These are phyloP conservation scores for Talaromyces sp. DNA, from an alignment of 2,329 filamentous ascomycete species.

Conservation along the genomic window DNA sequence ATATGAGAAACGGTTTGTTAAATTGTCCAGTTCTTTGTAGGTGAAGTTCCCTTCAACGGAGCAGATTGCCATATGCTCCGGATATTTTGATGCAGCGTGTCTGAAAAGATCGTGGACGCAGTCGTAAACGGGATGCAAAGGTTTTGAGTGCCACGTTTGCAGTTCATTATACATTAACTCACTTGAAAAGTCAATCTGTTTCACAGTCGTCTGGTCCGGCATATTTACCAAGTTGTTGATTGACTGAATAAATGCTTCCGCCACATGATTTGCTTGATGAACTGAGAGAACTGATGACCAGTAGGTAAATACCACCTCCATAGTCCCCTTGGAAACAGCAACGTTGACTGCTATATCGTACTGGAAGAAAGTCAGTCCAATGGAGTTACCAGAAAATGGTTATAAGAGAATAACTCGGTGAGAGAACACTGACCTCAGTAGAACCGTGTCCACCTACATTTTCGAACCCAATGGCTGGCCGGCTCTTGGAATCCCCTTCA, in stretches of 20 bases:
- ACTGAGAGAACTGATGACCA: not conserved
- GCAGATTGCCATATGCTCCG: constrained; percentile 15
- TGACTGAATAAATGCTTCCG: constrained; percentile 1
- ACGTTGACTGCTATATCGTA: constrained; percentile 1
- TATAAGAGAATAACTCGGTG: not conserved
- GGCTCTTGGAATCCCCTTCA: not conserved
- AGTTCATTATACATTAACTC: not conserved
- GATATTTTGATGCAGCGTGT: not conserved
- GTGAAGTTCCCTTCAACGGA: constrained; percentile 28
- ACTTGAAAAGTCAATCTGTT: constrained; percentile 1
- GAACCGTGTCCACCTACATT: not conserved
- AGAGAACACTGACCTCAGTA: not conserved
- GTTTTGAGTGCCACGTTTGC: not conserved
- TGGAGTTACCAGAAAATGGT: too few species aligned
- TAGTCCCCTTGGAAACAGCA: not conserved
- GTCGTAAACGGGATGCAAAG: not conserved
- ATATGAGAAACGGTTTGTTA: constrained; percentile 26
- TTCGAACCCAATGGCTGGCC: not conserved
- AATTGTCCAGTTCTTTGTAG: constrained; percentile 24
- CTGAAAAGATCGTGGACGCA: constrained; percentile 8
- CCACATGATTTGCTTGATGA: not conserved
- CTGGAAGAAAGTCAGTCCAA: not conserved
- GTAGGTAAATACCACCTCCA: not conserved
- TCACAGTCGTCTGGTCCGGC: not conserved
- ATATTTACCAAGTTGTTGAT: not conserved